Conservation (phyloP, 257 asterid species). For the Przewalskia tangutica region DNA sequence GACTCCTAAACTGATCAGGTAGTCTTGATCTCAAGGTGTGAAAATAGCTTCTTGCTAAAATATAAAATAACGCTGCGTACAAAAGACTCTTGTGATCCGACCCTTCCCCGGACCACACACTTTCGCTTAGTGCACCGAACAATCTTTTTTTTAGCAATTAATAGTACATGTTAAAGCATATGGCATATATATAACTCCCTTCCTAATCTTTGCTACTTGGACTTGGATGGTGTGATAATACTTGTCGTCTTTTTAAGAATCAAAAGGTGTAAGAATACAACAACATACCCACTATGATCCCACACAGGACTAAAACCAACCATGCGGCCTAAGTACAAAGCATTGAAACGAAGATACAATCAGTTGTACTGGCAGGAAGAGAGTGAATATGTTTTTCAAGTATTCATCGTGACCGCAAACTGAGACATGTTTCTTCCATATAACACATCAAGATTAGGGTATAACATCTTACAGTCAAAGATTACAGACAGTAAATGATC, state of each 20-base stretch:
- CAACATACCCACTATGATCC: too few relatives aligned
- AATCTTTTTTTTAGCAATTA: too few relatives aligned
- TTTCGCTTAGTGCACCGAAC: too few relatives aligned
- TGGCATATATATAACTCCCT: background rate
- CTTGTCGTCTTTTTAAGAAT: background rate
- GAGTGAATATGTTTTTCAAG: background rate
- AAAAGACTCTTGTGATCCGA: too few relatives aligned
- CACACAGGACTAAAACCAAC: background rate
- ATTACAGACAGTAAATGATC: slow-evolving; percentile 11
- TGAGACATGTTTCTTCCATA: background rate
- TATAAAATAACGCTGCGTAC: too few relatives aligned
- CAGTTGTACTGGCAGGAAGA: background rate
- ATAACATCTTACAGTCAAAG: slow-evolving; percentile 11
- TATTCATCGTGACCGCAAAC: background rate
- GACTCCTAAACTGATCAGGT: too few relatives aligned
- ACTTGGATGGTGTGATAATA: background rate
- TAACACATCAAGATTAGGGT: slow-evolving; percentile 2
- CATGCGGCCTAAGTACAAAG: background rate
- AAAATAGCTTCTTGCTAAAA: too few relatives aligned
- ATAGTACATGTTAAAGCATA: too few relatives aligned
- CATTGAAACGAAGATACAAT: background rate
- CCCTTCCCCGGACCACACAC: too few relatives aligned
- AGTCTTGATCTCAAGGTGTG: too few relatives aligned
- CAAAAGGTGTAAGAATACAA: background rate
- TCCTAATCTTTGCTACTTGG: background rate